Evolutionary conservation across 805 yeast genomes (phyloP).

Genomic region (Myxozyma geophila): DNA sequence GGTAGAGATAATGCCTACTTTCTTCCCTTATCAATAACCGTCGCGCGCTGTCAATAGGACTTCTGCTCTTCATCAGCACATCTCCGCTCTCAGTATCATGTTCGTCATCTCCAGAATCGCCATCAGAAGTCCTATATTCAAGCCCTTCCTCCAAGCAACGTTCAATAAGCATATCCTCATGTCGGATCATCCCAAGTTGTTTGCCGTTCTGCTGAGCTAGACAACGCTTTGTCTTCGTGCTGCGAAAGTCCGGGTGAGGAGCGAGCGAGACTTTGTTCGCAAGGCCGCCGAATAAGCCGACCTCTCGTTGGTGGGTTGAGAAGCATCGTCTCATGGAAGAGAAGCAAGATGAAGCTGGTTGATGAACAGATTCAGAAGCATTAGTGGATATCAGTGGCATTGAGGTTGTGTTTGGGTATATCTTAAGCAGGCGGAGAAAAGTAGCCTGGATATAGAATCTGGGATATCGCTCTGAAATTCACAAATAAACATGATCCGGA

Average conservation of each 20-base stretch:
- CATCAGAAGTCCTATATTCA: neutral
- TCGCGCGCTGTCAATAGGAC: neutral
- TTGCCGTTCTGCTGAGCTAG: neutral
- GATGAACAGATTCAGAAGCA: neutral
- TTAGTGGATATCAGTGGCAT: neutral
- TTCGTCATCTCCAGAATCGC: neutral
- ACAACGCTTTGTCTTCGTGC: neutral
- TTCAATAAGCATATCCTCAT: neutral
- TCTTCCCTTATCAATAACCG: neutral
- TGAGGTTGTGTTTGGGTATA: no score
- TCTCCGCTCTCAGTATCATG: neutral
- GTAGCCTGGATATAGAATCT: neutral
- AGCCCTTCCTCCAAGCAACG: neutral
- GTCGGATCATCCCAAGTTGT: neutral
- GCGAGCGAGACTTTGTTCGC: neutral
- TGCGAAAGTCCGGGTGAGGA: neutral
- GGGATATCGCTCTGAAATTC: neutral
- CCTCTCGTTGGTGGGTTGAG: neutral
- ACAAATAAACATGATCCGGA: no score
- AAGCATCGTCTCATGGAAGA: neutral
- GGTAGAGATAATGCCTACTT: neutral
- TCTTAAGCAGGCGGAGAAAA: neutral
- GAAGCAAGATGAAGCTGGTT: neutral
- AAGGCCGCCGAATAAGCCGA: conserved; percentile 4
- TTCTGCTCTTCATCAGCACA: neutral